Percentiles rank a stretch among this genome's conserved stretches.
These are phyloP conservation scores for Phytophthora litchii DNA, from an alignment of 352 stramenopile species.

Conservation along the genomic window DNA sequence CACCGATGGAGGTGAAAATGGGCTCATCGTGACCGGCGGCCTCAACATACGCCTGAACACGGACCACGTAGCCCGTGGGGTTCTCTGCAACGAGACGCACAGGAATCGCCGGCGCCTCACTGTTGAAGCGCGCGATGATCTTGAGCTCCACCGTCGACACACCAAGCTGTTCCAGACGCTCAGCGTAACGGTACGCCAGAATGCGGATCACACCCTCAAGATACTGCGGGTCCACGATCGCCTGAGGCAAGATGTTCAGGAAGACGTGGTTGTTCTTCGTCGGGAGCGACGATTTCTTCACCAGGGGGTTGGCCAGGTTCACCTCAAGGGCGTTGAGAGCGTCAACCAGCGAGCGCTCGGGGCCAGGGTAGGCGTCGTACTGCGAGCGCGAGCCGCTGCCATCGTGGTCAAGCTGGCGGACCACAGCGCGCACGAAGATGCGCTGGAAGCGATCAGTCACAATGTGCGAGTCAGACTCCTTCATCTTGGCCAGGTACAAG, in stretches of 20 bases:
- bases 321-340: conserved; percentile 97
- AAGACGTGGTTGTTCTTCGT: conserved; percentile 99
- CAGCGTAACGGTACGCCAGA: conserved; percentile 84
- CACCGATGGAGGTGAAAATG: conserved; percentile 92
- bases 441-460: conserved; percentile 89
- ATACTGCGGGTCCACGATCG: conserved; percentile 95
- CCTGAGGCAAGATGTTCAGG: conserved; percentile 97
- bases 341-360: conserved; percentile 98
- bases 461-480: conserved; percentile 80
- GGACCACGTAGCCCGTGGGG: conserved; percentile 98
- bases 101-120: conserved; percentile 93
- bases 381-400: conserved; percentile 78
- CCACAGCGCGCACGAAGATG: conserved; percentile 97
- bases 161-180: conserved; percentile 91
- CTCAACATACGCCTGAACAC: conserved; percentile 99
- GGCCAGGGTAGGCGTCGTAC: conserved; percentile 91
- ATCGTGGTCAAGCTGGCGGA: conserved; percentile 89
- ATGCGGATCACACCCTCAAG: conserved; percentile 96
- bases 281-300: conserved; percentile 73
- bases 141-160: conserved; percentile 98
- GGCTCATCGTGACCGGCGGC: conserved; percentile 80
- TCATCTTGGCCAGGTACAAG: conserved; percentile 97
- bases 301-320: conserved; percentile 91
- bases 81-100: conserved; percentile 97
- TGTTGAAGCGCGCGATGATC: conserved; percentile 94